These are phyloP conservation scores for Melastoma malabathricum DNA, from an alignment of 345 rosid species.

Conservation along the genomic window DNA sequence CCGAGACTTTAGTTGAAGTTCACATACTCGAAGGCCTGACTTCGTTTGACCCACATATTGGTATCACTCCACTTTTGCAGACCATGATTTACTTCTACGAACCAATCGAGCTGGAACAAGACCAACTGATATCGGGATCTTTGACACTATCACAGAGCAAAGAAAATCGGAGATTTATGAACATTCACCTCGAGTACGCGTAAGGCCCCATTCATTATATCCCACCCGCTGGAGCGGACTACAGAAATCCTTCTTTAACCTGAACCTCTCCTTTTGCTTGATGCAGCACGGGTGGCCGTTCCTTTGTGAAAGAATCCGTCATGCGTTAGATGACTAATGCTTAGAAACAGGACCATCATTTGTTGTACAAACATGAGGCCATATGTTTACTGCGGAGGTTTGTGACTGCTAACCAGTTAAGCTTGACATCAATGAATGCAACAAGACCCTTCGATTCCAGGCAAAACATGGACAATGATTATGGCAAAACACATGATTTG, in stretches of 20 bases:
- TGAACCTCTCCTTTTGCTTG: slow-evolving; percentile 6
- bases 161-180: slow-evolving; percentile 89
- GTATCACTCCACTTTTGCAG: slow-evolving; percentile 63
- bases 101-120: slow-evolving; percentile 84
- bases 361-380: background rate
- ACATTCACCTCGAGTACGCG: slow-evolving; percentile 84
- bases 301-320: slow-evolving; percentile 78
- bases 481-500: no score
- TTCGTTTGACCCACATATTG: no score
- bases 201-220: slow-evolving; percentile 19
- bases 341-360: background rate
- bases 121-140: slow-evolving; percentile 77
- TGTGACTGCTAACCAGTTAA: no score
- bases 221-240: no score
- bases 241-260: no score
- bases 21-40: no score
- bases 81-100: slow-evolving; percentile 86
- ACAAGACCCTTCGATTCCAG: no score
- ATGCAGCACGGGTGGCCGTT: slow-evolving; percentile 74
- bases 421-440: no score
- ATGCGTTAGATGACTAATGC: slow-evolving; percentile 37
- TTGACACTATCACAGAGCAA: slow-evolving; percentile 72
- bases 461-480: no score
- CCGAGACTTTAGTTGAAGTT: background rate
- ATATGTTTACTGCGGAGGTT: no score